Percentiles rank a stretch among this genome's conserved stretches.
Conservation (phyloP, 2,329 filamentous ascomycete species). For the Neofusicoccum laricinum region DNA sequence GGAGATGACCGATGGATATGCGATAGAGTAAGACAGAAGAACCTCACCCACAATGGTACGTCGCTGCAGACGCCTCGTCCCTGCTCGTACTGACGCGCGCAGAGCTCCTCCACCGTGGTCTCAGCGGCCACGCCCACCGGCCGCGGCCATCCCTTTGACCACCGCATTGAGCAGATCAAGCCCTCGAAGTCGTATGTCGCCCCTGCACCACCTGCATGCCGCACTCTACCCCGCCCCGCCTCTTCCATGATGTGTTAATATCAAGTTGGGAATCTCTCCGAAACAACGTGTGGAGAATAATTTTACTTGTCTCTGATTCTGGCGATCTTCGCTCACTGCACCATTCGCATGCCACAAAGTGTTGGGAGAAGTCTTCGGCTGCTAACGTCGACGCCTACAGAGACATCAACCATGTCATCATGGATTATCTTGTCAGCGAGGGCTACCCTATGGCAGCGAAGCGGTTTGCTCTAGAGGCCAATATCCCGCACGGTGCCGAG, state of each 20-base stretch:
- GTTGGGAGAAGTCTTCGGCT: background rate
- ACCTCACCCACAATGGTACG: conserved; percentile 35
- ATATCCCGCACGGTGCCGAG: conserved; percentile 72
- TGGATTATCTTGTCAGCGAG: conserved; percentile 95
- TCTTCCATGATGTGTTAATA: conserved; percentile 73
- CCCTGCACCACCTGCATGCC: conserved; percentile 33
- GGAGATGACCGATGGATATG: conserved; percentile 33
- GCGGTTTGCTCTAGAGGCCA: conserved; percentile 92
- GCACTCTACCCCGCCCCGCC: background rate
- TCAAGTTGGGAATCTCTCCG: conserved; percentile 99
- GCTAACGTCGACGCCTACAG: conserved; percentile 49
- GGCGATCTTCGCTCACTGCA: conserved; percentile 22
- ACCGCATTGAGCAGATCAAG: conserved; percentile 78
- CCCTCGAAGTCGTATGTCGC: conserved; percentile 79
- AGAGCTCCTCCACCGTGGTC: conserved; percentile 65
- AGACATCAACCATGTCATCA: conserved; percentile 90
- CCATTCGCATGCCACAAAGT: conserved; percentile 16
- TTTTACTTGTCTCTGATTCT: conserved; percentile 73
- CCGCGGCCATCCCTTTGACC: conserved; percentile 70
- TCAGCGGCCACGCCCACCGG: conserved; percentile 67
- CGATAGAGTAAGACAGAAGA: conserved; percentile 24
- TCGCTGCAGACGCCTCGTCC: conserved; percentile 3
- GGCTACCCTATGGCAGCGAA: conserved; percentile 90
- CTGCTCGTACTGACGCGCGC: conserved; percentile 22
- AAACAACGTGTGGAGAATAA: conserved; percentile 86